Evolutionary conservation across 768 basidiomycete genomes (phyloP), one percentile per base, ranked within the genome.

Genomic region (Sporobolomyces roseus): DNA sequence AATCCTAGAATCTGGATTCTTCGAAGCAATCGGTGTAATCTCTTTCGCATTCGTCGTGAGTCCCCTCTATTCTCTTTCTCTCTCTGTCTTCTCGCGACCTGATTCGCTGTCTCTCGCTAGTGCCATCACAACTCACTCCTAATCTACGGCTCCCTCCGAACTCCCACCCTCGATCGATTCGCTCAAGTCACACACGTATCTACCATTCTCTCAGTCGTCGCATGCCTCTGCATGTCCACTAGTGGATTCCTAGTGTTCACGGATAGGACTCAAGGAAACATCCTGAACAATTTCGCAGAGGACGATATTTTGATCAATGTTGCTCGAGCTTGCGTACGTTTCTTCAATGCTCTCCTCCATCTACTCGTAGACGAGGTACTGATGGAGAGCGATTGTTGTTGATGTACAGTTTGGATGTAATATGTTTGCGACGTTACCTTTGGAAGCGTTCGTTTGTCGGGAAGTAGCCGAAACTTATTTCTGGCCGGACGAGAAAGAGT

Each of bases 51-150:
- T 93, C 75, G 93, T 96, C 27, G 63, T 65, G 13, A 46, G 58
- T 46, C 27, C 19, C 45, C 49, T 50, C 27, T 29, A 23, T 10
- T 9, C 25, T 10, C 49, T 50, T 21, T n/a, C 25, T 10, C 13
- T 2, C 4, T 23, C 29, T 45, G 3, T 23, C 21, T 3, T 46
- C 23, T 13, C 19, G 17, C 14, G 50, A 19, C 51, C 58, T 46
- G 19, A 48, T 17, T 1, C 58, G 9, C 38, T 52, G 59, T 54
- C 43, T n/a, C 65, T 73, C 14, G 4, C n/a, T 48, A 68, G 63
- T 96, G 93, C 77, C 94, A 99, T 78, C 96, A 98, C 79, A 99
- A 99, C 78, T 92, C 93, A 13, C 85, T 97, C 61, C 83, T 98
- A 72, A 97, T 99, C 74, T 99, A 97, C 75, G 93, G 93, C 54